Conservation (phyloP, 129 eudicot genomes). For the Ambrosia trifida region DNA sequence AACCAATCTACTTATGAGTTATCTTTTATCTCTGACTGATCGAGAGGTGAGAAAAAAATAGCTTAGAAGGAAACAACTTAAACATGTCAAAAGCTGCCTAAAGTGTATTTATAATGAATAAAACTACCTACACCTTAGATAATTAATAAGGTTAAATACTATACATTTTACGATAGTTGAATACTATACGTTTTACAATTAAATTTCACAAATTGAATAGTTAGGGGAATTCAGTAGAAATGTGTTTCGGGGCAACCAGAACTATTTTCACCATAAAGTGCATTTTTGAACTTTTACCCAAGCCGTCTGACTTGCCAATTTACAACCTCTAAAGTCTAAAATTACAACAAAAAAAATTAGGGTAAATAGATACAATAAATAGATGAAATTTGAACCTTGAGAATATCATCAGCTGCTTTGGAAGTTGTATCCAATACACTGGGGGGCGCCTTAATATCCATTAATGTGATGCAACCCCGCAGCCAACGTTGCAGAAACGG, state of each 20-base stretch:
- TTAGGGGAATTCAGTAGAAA: background rate
- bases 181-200: background rate
- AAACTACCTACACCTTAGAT: background rate
- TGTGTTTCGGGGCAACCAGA: background rate
- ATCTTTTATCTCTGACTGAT: background rate
- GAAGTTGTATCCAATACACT: slow-evolving; percentile 50
- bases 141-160: background rate
- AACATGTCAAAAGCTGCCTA: background rate
- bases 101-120: background rate
- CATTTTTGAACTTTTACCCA: slow-evolving; percentile 4
- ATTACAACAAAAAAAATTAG: background rate
- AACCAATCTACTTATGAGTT: background rate
- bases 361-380: background rate
- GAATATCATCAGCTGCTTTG: slow-evolving; percentile 70
- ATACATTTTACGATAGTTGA: background rate
- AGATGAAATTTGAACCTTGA: slow-evolving; percentile 57
- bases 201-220: background rate
- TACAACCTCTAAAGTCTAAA: too few species aligned
- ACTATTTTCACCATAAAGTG: background rate
- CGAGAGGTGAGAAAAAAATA: background rate
- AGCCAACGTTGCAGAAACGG: slow-evolving; percentile 87
- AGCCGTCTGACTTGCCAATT: background rate
- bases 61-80: background rate
- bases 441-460: slow-evolving; percentile 47
- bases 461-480: slow-evolving; percentile 42